These are phyloP conservation scores for Aphanomyces astaci DNA, from an alignment of 352 stramenopile genomes.

Conservation along the genomic window DNA sequence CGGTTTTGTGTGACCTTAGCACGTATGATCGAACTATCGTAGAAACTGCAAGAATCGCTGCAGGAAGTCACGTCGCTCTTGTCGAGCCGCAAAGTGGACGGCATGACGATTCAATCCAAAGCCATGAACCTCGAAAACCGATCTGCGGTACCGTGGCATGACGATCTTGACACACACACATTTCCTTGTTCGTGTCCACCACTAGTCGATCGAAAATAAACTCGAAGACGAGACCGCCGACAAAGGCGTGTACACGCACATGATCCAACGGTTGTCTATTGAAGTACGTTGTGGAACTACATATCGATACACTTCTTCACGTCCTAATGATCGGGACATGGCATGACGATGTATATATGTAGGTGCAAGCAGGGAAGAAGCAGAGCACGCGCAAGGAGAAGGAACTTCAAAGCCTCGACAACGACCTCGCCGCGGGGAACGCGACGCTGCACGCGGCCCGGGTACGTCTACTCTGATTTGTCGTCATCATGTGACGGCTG, in stretches of 20 bases:
- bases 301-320: too few species aligned
- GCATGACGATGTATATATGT: too few species aligned
- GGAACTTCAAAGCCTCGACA: conserved; percentile 40
- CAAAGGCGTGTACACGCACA: conserved; percentile 70
- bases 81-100: conserved; percentile 37
- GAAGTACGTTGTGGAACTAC: too few species aligned
- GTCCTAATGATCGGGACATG: too few species aligned
- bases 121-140: conserved; percentile 72
- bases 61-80: conserved; percentile 25
- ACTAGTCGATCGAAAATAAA: conserved; percentile 67
- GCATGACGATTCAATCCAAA: conserved; percentile 53
- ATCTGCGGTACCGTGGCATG: conserved; percentile 39
- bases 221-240: conserved; percentile 64
- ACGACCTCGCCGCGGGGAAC: conserved; percentile 49
- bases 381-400: conserved; percentile 54
- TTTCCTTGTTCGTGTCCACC: neutral
- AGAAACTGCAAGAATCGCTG: conserved; percentile 73
- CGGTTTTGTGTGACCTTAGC: too few species aligned
- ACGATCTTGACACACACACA: neutral
- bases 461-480: neutral
- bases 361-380: conserved; percentile 44
- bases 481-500: neutral
- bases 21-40: too few species aligned
- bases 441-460: conserved; percentile 43
- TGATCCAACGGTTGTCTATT: conserved; percentile 61